phyloP scores from a whole-genome alignment of 148 eudicot species.

The Camellia granthamiana region DNA sequence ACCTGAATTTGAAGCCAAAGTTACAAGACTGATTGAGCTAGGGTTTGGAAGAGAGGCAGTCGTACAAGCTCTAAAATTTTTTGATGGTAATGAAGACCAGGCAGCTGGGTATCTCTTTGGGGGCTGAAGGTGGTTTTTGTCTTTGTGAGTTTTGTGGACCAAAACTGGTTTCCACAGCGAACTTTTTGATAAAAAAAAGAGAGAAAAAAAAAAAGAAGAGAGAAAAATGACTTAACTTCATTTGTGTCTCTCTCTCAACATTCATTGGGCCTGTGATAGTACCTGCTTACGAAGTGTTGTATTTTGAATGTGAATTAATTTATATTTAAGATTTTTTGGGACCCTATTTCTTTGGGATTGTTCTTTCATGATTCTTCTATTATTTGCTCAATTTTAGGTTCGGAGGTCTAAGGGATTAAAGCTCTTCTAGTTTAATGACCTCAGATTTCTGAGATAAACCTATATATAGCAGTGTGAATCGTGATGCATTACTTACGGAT shows the following conservation, averaged over 20 bases:
- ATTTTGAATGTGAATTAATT: background rate
- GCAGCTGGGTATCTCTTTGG: conserved; percentile 91
- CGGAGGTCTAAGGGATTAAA: background rate
- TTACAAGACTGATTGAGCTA: conserved; percentile 77
- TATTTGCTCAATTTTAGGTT: background rate
- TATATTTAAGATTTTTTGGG: background rate
- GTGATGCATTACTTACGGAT: too few species aligned
- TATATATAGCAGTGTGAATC: too few species aligned
- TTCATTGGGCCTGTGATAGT: background rate
- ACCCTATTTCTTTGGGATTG: background rate
- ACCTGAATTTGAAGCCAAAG: conserved; percentile 83
- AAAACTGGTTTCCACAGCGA: background rate
- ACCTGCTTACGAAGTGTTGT: background rate
- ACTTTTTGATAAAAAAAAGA: background rate
- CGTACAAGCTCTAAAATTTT: conserved; percentile 69
- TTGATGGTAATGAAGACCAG: conserved; percentile 83
- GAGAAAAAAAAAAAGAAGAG: background rate
- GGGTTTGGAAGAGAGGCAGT: conserved; percentile 80
- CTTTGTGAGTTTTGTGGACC: background rate
- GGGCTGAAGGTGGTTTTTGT: conserved; percentile 32
- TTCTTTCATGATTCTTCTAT: background rate
- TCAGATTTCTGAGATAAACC: too few species aligned
- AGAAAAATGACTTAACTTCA: background rate
- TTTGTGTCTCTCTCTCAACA: background rate
- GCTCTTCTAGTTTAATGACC: too few species aligned